Evolutionary conservation across 345 rosid genomes (phyloP).

Genomic region (Dimocarpus longan): DNA sequence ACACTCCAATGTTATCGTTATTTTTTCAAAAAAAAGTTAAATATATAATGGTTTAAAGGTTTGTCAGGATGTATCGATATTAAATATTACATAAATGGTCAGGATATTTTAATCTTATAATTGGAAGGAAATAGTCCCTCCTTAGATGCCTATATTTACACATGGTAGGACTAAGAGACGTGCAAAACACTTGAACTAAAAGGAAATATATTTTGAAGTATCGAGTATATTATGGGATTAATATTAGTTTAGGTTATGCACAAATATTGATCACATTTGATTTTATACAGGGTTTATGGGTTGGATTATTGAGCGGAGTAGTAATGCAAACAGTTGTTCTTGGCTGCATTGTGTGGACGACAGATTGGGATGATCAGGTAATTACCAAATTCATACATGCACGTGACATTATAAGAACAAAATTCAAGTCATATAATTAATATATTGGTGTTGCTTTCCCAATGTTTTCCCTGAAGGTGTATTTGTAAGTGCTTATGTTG

Average conservation of each 20-base stretch:
- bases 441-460: too few relatives aligned
- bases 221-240: not conserved
- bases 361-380: slow-evolving; percentile 54
- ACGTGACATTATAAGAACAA: too few relatives aligned
- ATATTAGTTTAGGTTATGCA: not conserved
- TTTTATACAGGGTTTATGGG: slow-evolving; percentile 39
- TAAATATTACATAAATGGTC: too few relatives aligned
- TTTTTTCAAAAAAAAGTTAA: too few relatives aligned
- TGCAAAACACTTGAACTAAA: too few relatives aligned
- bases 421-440: too few relatives aligned
- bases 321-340: slow-evolving; percentile 16
- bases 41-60: not conserved
- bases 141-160: too few relatives aligned
- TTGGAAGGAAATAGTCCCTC: not conserved
- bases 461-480: too few relatives aligned
- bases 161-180: too few relatives aligned
- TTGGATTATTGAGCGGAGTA: slow-evolving; percentile 35
- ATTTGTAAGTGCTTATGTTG: too few relatives aligned
- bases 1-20: too few relatives aligned
- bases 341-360: slow-evolving; percentile 7
- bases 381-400: not conserved
- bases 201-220: too few relatives aligned
- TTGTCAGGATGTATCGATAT: not conserved
- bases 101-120: not conserved
- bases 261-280: not conserved